Percentiles rank a stretch among this genome's conserved stretches.
These are phyloP conservation scores for Exserohilum turcica DNA, from an alignment of 2,329 filamentous ascomycete species.

Conservation along the genomic window DNA sequence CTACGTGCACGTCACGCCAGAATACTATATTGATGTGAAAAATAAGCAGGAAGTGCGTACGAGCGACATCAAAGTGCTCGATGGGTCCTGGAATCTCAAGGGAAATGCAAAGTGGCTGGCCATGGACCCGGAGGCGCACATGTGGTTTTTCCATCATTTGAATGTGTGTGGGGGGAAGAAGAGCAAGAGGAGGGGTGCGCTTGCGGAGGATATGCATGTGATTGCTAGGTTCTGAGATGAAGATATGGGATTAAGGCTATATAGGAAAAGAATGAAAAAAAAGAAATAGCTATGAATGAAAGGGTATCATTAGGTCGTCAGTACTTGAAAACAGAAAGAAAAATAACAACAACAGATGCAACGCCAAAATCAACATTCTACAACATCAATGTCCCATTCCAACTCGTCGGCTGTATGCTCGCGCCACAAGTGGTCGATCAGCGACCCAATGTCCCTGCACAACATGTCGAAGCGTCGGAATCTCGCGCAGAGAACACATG, in stretches of 20 bases:
- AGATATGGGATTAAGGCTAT: not conserved
- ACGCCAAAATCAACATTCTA: constrained; percentile 14
- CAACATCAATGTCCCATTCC: constrained; percentile 35
- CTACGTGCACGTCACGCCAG: constrained; percentile 70
- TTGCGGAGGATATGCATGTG: constrained; percentile 16
- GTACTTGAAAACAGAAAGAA: not conserved
- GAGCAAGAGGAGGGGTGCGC: constrained; percentile 13
- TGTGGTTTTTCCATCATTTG: constrained; percentile 43
- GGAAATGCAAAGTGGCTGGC: constrained; percentile 41
- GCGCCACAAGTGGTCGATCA: constrained; percentile 44
- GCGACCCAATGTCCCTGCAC: constrained; percentile 26
- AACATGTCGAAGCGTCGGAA: constrained; percentile 36
- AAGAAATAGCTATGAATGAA: not conserved
- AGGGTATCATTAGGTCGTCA: not conserved
- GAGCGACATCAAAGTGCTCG: constrained; percentile 30
- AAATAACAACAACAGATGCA: no score
- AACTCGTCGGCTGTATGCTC: constrained; percentile 38
- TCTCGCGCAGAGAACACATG: constrained; percentile 37
- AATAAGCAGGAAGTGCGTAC: constrained; percentile 20
- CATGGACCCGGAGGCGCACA: constrained; percentile 40
- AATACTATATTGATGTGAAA: constrained; percentile 60
- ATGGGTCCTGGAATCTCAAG: constrained; percentile 29
- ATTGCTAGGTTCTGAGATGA: constrained; percentile 21
- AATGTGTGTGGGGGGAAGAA: constrained; percentile 27
- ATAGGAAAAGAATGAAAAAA: not conserved